Percentiles rank a stretch among this genome's conserved stretches.
Conservation (phyloP, 768 basidiomycete species). For the Chalciporus piperatus region DNA sequence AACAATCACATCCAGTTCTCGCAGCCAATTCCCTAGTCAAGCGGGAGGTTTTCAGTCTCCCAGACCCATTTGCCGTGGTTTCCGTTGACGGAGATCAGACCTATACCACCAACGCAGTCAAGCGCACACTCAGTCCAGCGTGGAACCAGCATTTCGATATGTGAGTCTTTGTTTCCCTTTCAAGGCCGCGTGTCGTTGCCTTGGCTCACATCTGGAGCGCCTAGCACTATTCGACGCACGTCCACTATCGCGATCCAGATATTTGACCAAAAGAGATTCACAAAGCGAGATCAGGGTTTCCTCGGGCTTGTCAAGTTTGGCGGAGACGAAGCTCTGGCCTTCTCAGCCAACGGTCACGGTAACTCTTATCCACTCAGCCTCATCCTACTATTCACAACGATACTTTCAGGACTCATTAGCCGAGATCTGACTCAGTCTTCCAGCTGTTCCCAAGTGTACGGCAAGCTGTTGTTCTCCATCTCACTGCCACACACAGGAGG, state of each 20-base stretch:
- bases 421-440: slow-evolving; percentile 47
- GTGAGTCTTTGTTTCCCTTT: slow-evolving; percentile 42
- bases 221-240: slow-evolving; percentile 66
- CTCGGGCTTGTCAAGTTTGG: slow-evolving; percentile 57
- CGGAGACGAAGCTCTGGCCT: slow-evolving; percentile 50
- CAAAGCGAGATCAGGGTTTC: slow-evolving; percentile 80
- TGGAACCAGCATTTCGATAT: slow-evolving; percentile 88
- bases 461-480: slow-evolving; percentile 72
- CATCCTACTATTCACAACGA: slow-evolving; percentile 1
- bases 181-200: not conserved
- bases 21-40: slow-evolving; percentile 74
- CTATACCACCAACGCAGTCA: slow-evolving; percentile 70
- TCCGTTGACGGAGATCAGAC: slow-evolving; percentile 85
- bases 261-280: slow-evolving; percentile 89
- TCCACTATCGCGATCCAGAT: slow-evolving; percentile 82
- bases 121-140: slow-evolving; percentile 64
- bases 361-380: not conserved
- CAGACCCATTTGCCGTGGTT: slow-evolving; percentile 87
- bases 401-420: slow-evolving; percentile 59
- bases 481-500: slow-evolving; percentile 37
- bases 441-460: slow-evolving; percentile 56
- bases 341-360: slow-evolving; percentile 49
- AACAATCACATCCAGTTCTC: slow-evolving; percentile 51
- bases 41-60: slow-evolving; percentile 75
- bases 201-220: slow-evolving; percentile 2